A percentile compares a stretch with the other conserved stretches of the same genome.
phyloP scores from a whole-genome alignment of 768 basidiomycete species.

The Antrodiella citrinella region DNA sequence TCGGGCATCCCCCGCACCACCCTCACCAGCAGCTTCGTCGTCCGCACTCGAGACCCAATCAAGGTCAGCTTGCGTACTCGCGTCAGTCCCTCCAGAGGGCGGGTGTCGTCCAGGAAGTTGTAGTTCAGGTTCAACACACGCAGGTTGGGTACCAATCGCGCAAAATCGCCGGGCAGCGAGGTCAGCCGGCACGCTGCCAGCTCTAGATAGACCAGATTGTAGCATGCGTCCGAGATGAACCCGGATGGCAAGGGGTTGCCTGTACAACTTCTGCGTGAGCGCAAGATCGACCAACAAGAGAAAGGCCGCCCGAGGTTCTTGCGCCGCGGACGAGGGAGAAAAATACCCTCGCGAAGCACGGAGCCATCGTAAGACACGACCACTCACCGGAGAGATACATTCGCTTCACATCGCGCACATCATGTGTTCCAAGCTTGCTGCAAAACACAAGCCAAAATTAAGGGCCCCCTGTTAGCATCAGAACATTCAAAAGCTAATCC shows the following conservation, averaged over 20 bases:
- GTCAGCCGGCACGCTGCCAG: constrained; percentile 80
- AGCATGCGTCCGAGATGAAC: constrained; percentile 69
- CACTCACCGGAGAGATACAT: constrained; percentile 88
- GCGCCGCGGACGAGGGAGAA: constrained; percentile 1
- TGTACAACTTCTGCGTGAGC: constrained; percentile 22
- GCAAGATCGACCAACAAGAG: constrained; percentile 1
- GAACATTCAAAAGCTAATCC: constrained; percentile 1
- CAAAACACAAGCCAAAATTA: constrained; percentile 9
- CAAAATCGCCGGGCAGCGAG: constrained; percentile 60
- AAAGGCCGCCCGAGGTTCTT: constrained; percentile 7
- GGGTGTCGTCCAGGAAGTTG: constrained; percentile 81
- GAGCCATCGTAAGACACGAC: constrained; percentile 5
- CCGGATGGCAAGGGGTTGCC: constrained; percentile 59
- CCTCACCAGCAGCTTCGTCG: constrained; percentile 65
- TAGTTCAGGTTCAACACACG: constrained; percentile 93
- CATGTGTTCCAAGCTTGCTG: constrained; percentile 42
- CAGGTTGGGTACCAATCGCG: constrained; percentile 68
- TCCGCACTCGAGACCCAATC: constrained; percentile 75
- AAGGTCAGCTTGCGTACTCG: constrained; percentile 79
- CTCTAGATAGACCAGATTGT: constrained; percentile 89
- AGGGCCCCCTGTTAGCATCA: constrained; percentile 21
- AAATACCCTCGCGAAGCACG: background rate
- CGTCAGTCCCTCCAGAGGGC: constrained; percentile 59
- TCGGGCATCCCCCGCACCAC: constrained; percentile 65
- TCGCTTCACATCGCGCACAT: constrained; percentile 87